Conservation (phyloP, 768 basidiomycete genomes). For the Mycena pura region DNA sequence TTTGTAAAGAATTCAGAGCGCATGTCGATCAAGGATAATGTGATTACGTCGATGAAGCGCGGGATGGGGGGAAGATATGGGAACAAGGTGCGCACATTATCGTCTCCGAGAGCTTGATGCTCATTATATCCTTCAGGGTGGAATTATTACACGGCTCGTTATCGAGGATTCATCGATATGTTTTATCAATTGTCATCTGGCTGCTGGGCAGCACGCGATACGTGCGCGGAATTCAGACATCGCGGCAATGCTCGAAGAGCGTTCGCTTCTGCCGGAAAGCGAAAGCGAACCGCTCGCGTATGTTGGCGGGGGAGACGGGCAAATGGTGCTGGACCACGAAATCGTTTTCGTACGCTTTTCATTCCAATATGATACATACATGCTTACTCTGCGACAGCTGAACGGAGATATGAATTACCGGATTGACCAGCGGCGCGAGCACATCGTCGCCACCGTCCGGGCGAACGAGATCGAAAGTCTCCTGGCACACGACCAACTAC, state of each 20-base stretch:
- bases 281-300: slow-evolving; percentile 68
- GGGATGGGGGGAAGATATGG: slow-evolving; percentile 94
- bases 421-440: slow-evolving; percentile 90
- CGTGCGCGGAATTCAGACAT: slow-evolving; percentile 87
- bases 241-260: slow-evolving; percentile 86
- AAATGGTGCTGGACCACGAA: slow-evolving; percentile 94
- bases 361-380: not conserved
- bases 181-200: slow-evolving; percentile 96
- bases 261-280: slow-evolving; percentile 63
- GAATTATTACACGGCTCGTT: slow-evolving; percentile 87
- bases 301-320: slow-evolving; percentile 90
- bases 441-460: slow-evolving; percentile 75
- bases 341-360: slow-evolving; percentile 76
- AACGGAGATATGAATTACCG: slow-evolving; percentile 98
- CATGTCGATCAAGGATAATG: slow-evolving; percentile 63
- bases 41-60: slow-evolving; percentile 86
- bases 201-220: slow-evolving; percentile 89
- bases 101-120: not conserved
- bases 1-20: slow-evolving; percentile 78
- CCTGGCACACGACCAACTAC: slow-evolving; percentile 82
- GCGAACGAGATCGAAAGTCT: slow-evolving; percentile 69
- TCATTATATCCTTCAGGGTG: slow-evolving; percentile 61
- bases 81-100: slow-evolving; percentile 75
- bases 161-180: slow-evolving; percentile 93
- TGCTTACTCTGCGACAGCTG: slow-evolving; percentile 50